Base-by-base conservation (phyloP, 1,139 yeast genomes). In the Suhomyces coccinellae region DNA sequence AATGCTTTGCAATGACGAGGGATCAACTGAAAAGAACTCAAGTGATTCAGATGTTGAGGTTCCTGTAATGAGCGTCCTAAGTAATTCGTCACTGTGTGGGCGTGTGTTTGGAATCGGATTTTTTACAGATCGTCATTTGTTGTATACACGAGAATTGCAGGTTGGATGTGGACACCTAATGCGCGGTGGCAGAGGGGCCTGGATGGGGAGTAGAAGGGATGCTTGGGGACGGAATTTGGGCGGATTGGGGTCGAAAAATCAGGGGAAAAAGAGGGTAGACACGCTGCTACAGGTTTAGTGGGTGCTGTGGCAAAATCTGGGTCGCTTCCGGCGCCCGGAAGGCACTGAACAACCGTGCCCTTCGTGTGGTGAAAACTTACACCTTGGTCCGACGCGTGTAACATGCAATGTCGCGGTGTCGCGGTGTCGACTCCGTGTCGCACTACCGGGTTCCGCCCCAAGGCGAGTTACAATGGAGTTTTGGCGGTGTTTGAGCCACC, bases 61-160 rank as follows among this genome's bases (percentile, higher is more conserved):
- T 30, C 24, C 22, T 37, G 33, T 30, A 33, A 30, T 31, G 45
- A 36, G 40, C 40, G 45, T 37, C 41, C 38, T 28, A 37, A 42
- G 29, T 33, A 37, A 33, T 38, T 41, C 42, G 43, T 43, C 43
- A 38, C 46, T 38, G 29, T 37, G 41, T 44, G 44, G 38, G 37
- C 40, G 38, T 26, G 29, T 41, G 47, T 40, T 36, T 44, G 47
- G 47, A 36, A 40, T 44, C 41, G 43, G 35, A 16, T 44, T 44
- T 42, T 44, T 44, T 44, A 43, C 44, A 44, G 47, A 44, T 44
- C 47, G 47, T 44, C 47, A 44, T 44, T 40, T 41, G 45, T 36
- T 29, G 46, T 39, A 37, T 27, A 44, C 47, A 26, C 39, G 47
- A 36, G 40, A 31, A 22, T 44, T 44, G 36, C 47, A 44, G 47